Conservation (phyloP, 176 grass and related monocot genomes). For the Phragmites australis region DNA sequence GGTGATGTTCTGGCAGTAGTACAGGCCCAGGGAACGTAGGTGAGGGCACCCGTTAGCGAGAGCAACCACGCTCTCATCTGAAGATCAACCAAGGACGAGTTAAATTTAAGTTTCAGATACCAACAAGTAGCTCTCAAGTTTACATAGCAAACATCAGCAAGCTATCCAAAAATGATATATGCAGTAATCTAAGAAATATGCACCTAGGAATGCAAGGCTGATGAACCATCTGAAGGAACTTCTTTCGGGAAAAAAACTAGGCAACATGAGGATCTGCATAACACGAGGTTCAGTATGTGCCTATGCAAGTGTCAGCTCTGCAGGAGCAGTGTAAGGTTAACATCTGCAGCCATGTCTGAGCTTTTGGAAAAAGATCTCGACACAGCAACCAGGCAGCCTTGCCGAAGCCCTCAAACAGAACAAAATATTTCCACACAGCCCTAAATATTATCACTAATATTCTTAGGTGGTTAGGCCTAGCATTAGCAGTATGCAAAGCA, state of each 20-base stretch:
- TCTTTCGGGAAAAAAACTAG: too few species aligned
- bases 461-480: too few species aligned
- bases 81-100: background rate
- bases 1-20: slow-evolving; percentile 95
- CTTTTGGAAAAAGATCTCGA: background rate
- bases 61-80: slow-evolving; percentile 87
- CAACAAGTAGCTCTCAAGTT: background rate
- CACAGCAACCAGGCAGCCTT: background rate
- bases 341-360: background rate
- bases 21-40: slow-evolving; percentile 68
- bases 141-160: too few species aligned
- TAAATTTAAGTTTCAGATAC: background rate
- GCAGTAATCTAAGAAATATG: background rate
- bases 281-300: background rate
- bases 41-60: slow-evolving; percentile 61
- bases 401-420: background rate
- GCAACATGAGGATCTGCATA: background rate
- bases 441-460: background rate
- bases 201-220: too few species aligned
- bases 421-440: background rate
- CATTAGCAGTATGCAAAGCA: background rate
- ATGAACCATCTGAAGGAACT: too few species aligned
- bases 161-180: too few species aligned
- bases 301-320: background rate
- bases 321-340: background rate